Conservation (phyloP, 805 yeast genomes). For the Brettanomyces sp. region DNA sequence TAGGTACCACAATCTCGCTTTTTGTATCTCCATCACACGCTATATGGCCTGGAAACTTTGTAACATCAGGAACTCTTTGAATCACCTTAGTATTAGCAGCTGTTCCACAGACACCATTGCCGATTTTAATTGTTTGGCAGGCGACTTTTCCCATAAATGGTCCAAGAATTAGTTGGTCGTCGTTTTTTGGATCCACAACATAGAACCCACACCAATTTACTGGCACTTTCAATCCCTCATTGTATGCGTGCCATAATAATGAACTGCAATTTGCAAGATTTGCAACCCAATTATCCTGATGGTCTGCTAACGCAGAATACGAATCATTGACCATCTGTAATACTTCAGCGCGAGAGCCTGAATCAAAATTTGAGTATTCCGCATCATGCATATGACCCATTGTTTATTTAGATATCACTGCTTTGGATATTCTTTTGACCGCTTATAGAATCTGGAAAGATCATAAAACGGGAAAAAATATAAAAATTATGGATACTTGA, state of each 20-base stretch:
- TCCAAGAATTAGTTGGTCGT: constrained; percentile 55
- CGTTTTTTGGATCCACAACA: constrained; percentile 33
- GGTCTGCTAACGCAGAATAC: constrained; percentile 54
- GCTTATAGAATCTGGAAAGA: too few species aligned
- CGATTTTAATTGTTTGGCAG: constrained; percentile 71
- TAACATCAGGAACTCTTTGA: constrained; percentile 72
- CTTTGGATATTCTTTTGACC: too few species aligned
- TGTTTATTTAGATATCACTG: too few species aligned
- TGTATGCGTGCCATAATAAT: constrained; percentile 81
- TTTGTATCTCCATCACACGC: constrained; percentile 95
- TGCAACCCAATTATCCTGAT: constrained; percentile 76
- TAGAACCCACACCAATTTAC: constrained; percentile 97
- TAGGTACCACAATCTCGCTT: constrained; percentile 90
- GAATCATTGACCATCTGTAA: constrained; percentile 50
- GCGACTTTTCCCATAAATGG: constrained; percentile 98
- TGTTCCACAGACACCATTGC: constrained; percentile 86
- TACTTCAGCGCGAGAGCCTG: constrained; percentile 39
- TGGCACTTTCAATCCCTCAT: constrained; percentile 33
- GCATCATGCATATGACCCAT: constrained; percentile 48
- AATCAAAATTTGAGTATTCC: constrained; percentile 52
- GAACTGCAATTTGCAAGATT: constrained; percentile 83
- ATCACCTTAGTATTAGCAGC: constrained; percentile 56
- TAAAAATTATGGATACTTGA: too few species aligned
- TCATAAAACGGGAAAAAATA: too few species aligned
- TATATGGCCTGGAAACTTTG: constrained; percentile 80